Evolutionary conservation across 1,139 yeast species (phyloP).

Genomic region (Nakaseomyces uthaithaninus): DNA sequence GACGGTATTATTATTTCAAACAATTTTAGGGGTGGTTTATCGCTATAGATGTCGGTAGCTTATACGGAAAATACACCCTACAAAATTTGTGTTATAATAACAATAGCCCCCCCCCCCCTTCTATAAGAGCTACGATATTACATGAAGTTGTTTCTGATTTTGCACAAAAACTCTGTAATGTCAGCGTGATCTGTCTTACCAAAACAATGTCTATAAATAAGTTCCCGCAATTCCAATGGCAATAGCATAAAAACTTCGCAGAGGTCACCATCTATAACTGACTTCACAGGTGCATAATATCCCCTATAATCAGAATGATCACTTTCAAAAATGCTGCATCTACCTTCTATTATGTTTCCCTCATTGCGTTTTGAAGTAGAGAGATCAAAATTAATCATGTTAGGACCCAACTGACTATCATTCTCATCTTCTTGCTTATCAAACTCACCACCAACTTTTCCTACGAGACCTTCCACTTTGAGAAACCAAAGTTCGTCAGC

Average conservation of each 20-base stretch:
- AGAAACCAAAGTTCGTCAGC: slow-evolving; percentile 20
- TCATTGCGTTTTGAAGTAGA: slow-evolving; percentile 14
- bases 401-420: neutral
- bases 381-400: slow-evolving; percentile 2
- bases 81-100: too few relatives aligned
- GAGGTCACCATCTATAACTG: slow-evolving; percentile 81
- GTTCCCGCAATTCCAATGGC: slow-evolving; percentile 17
- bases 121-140: neutral
- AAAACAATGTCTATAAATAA: slow-evolving; percentile 14
- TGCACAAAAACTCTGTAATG: slow-evolving; percentile 17
- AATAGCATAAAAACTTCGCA: slow-evolving; percentile 40
- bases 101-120: too few relatives aligned
- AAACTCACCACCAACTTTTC: slow-evolving; percentile 9
- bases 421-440: slow-evolving; percentile 6
- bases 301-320: slow-evolving; percentile 65
- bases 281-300: slow-evolving; percentile 67
- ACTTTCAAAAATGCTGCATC: slow-evolving; percentile 45
- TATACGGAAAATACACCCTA: too few relatives aligned
- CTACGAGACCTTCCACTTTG: slow-evolving; percentile 12
- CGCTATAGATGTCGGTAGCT: slow-evolving; percentile 8
- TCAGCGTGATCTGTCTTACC: slow-evolving; percentile 7
- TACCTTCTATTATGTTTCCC: neutral
- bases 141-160: slow-evolving; percentile 21
- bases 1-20: slow-evolving; percentile 14
- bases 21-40: slow-evolving; percentile 20